Conservation (phyloP, 1,139 yeast species). For the Diutina ranongensis region DNA sequence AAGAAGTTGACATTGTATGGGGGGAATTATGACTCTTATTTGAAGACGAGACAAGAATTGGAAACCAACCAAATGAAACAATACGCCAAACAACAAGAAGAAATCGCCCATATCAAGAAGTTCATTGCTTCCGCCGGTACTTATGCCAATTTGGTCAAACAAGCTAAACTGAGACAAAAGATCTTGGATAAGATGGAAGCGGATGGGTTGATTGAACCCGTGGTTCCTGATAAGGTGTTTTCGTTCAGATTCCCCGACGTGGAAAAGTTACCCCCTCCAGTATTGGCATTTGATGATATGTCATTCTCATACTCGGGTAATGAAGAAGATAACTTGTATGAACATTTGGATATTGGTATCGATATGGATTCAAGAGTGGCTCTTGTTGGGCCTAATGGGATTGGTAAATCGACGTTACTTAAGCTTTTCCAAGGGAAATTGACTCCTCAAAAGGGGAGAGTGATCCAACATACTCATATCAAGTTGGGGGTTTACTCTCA, state of each 20-base stretch:
- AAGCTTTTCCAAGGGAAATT: conserved; percentile 94
- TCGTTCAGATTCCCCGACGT: conserved; percentile 91
- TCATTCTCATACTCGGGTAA: conserved; percentile 88
- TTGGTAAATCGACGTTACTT: conserved; percentile 93
- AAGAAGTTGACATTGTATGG: conserved; percentile 66
- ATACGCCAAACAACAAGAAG: conserved; percentile 95
- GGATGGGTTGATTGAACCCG: conserved; percentile 92
- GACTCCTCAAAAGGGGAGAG: conserved; percentile 85
- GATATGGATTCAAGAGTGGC: conserved; percentile 99
- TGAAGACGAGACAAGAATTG: conserved; percentile 85
- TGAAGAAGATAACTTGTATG: conserved; percentile 79
- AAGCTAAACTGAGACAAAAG: conserved; percentile 98
- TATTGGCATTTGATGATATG: conserved; percentile 89
- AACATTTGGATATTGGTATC: conserved; percentile 89
- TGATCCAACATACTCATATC: conserved; percentile 93
- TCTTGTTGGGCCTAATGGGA: conserved; percentile 98
- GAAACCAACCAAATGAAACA: conserved; percentile 98
- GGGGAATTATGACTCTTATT: conserved; percentile 97
- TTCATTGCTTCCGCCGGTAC: conserved; percentile 99
- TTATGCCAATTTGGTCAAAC: conserved; percentile 95
- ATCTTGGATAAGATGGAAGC: conserved; percentile 99
- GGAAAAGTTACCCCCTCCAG: conserved; percentile 98
- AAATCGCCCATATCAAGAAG: conserved; percentile 94
- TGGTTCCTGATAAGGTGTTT: conserved; percentile 85
- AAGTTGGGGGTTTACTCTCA: conserved; percentile 98